A percentile compares a stretch with the other conserved stretches of the same genome.
Conservation (phyloP, 2,329 filamentous ascomycete genomes). For the Cordyceps pruinosa region DNA sequence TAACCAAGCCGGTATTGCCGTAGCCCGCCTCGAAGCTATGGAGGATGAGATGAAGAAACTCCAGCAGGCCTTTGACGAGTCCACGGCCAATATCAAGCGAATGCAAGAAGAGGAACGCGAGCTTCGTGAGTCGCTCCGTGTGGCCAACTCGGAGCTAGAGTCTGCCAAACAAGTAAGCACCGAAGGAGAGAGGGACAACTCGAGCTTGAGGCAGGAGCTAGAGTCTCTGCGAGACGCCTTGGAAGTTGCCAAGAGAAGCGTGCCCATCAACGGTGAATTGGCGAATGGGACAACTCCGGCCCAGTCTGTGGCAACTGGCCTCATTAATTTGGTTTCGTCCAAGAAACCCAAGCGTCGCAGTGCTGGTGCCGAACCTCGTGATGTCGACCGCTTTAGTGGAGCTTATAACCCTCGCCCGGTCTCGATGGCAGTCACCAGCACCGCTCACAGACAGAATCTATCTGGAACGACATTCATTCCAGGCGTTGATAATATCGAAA, state of each 20-base stretch:
- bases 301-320: constrained; percentile 57
- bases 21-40: constrained; percentile 82
- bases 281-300: constrained; percentile 32
- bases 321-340: constrained; percentile 94
- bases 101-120: constrained; percentile 91
- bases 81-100: constrained; percentile 80
- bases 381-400: constrained; percentile 82
- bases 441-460: constrained; percentile 61
- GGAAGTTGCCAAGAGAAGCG: constrained; percentile 73
- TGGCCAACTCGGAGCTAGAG: constrained; percentile 75
- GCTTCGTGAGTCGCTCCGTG: constrained; percentile 73
- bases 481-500: constrained; percentile 82
- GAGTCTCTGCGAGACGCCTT: constrained; percentile 87
- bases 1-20: constrained; percentile 93
- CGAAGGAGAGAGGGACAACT: constrained; percentile 77
- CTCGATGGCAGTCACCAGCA: constrained; percentile 79
- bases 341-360: constrained; percentile 97
- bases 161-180: constrained; percentile 66
- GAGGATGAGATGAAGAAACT: constrained; percentile 94
- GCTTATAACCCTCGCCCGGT: constrained; percentile 92
- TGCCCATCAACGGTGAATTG: constrained; percentile 61
- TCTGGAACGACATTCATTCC: constrained; percentile 73
- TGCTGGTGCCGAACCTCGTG: constrained; percentile 77
- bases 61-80: constrained; percentile 84
- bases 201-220: constrained; percentile 78